Conservation (phyloP, 2,329 filamentous ascomycete genomes). For the Fusarium coicis region DNA sequence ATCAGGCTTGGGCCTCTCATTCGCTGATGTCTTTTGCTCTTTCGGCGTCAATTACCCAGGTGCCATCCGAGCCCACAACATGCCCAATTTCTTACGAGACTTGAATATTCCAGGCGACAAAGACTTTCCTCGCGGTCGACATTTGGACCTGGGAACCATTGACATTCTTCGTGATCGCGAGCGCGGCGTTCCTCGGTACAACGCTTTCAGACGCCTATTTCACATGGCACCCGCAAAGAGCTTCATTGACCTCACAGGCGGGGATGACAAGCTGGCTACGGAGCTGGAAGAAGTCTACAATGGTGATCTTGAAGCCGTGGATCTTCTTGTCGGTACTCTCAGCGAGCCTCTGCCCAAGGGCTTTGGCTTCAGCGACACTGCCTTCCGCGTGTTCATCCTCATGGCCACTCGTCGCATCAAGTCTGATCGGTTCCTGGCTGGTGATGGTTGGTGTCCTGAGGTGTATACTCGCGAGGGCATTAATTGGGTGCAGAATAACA, state of each 20-base stretch:
- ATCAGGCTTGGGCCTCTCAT: not conserved
- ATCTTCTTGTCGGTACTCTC: conserved; percentile 19
- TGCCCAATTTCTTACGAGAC: conserved; percentile 20
- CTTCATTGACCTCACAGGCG: conserved; percentile 17
- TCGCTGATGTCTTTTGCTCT: conserved; percentile 24
- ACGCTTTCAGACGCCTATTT: conserved; percentile 20
- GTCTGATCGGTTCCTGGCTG: conserved; percentile 24
- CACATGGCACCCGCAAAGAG: conserved; percentile 16
- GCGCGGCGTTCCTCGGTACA: conserved; percentile 23
- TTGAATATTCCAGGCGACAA: conserved; percentile 4
- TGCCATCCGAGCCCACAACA: conserved; percentile 25
- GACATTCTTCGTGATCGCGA: conserved; percentile 31
- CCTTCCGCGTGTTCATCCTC: conserved; percentile 25
- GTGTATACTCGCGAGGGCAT: conserved; percentile 25
- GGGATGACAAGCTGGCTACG: conserved; percentile 7
- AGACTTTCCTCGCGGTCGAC: conserved; percentile 12
- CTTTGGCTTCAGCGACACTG: conserved; percentile 24
- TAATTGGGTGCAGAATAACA: conserved; percentile 27
- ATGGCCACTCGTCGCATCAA: conserved; percentile 27
- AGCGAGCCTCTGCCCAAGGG: conserved; percentile 12
- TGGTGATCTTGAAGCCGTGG: not conserved
- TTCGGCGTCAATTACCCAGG: conserved; percentile 20
- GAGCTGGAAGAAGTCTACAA: conserved; percentile 16
- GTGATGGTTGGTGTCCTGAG: conserved; percentile 25
- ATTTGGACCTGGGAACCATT: conserved; percentile 21